A percentile compares a stretch with the other conserved stretches of the same genome.
phyloP scores from a whole-genome alignment of 1,284 basidiomycete species.

The Volvariella volvacea region DNA sequence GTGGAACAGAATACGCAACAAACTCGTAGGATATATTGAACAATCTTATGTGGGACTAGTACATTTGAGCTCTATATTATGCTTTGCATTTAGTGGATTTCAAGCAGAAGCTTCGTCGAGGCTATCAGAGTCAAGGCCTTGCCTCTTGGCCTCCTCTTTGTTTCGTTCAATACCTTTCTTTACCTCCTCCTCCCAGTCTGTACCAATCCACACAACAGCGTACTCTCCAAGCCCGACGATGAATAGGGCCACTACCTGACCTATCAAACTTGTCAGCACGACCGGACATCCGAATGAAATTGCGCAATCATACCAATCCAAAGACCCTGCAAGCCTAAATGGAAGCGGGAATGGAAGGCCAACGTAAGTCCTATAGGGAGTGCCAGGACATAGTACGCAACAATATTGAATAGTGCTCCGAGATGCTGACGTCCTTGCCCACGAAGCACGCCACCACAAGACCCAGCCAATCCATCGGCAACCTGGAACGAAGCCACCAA shows the following conservation, averaged over 20 bases:
- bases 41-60: too few relatives aligned
- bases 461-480: constrained; percentile 67
- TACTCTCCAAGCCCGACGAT: constrained; percentile 69
- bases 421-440: constrained; percentile 72
- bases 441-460: constrained; percentile 65
- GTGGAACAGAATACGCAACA: too few relatives aligned
- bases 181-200: constrained; percentile 61
- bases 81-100: too few relatives aligned
- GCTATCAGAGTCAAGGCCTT: background rate
- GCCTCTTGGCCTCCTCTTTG: constrained; percentile 37
- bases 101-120: too few relatives aligned
- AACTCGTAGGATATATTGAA: too few relatives aligned
- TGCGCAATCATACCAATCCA: constrained; percentile 49
- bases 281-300: background rate
- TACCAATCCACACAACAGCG: constrained; percentile 54
- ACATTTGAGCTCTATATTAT: too few relatives aligned
- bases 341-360: constrained; percentile 43
- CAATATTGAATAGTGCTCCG: constrained; percentile 65
- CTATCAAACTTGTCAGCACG: constrained; percentile 22
- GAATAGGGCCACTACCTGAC: constrained; percentile 68
- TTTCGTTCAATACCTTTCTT: constrained; percentile 44
- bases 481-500: constrained; percentile 77
- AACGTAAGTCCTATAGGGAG: constrained; percentile 65
- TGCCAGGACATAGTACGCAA: constrained; percentile 74
- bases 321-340: constrained; percentile 55